Percentiles rank a stretch among this genome's conserved stretches.
Conservation (phyloP, 345 rosid species). For the Camelina hispida region DNA sequence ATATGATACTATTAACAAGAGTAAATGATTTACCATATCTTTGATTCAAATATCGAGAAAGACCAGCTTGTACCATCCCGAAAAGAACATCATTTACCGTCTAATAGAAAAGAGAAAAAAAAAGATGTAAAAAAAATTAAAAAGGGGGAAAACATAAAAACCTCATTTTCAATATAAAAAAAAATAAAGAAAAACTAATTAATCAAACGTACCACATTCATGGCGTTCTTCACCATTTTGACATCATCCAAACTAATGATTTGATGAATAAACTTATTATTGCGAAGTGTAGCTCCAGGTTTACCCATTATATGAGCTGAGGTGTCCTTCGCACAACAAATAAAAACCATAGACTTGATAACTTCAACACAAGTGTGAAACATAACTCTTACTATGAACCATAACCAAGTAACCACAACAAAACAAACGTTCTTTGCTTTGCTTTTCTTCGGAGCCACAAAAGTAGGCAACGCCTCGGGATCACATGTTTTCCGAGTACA, state of each 20-base stretch:
- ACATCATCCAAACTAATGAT: slow-evolving; percentile 41
- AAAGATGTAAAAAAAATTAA: neutral
- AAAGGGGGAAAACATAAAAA: neutral
- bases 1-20: neutral
- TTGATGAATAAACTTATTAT: slow-evolving; percentile 50
- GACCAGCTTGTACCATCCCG: slow-evolving; percentile 67
- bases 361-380: slow-evolving; percentile 61
- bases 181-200: neutral
- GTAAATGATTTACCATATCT: slow-evolving; percentile 50
- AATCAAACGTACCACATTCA: slow-evolving; percentile 32
- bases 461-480: slow-evolving; percentile 49
- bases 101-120: neutral
- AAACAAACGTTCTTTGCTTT: neutral
- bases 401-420: slow-evolving; percentile 44
- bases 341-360: slow-evolving; percentile 36
- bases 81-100: slow-evolving; percentile 59
- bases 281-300: slow-evolving; percentile 10
- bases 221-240: slow-evolving; percentile 33
- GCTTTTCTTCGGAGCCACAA: slow-evolving; percentile 44
- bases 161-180: neutral
- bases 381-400: slow-evolving; percentile 46
- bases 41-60: slow-evolving; percentile 57
- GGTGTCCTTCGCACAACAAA: slow-evolving; percentile 45
- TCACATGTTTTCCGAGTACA: slow-evolving; percentile 57
- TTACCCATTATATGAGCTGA: slow-evolving; percentile 49